A percentile compares a stretch with the other conserved stretches of the same genome.
Evolutionary conservation across 805 yeast species (phyloP).

Genomic region (Metschnikowia cubensis): DNA sequence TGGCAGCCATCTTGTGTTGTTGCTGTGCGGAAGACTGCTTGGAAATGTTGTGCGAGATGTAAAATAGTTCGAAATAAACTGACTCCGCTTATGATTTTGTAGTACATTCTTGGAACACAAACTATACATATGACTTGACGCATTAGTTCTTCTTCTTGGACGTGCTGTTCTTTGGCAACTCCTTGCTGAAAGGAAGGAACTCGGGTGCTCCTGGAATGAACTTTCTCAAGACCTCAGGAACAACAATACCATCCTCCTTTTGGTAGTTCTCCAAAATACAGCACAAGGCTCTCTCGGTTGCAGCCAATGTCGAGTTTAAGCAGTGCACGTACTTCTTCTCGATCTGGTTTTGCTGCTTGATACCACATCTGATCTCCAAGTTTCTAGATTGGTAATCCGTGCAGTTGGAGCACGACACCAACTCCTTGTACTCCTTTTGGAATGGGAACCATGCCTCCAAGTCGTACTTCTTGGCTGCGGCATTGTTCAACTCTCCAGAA

Average conservation of each 20-base stretch:
- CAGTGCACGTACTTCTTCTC: constrained; percentile 98
- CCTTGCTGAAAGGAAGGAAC: constrained; percentile 85
- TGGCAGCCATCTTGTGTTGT: constrained; percentile 20
- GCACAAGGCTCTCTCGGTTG: constrained; percentile 97
- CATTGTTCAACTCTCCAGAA: constrained; percentile 96
- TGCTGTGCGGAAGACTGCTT: constrained; percentile 22
- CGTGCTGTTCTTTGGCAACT: constrained; percentile 90
- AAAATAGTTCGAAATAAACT: neutral
- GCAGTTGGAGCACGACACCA: constrained; percentile 98
- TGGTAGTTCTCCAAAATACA: constrained; percentile 97
- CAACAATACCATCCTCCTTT: constrained; percentile 88
- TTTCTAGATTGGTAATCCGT: constrained; percentile 99
- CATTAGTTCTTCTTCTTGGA: constrained; percentile 55
- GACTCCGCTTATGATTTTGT: neutral
- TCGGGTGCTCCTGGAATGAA: constrained; percentile 99
- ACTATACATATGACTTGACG: too few species aligned
- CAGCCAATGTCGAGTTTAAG: constrained; percentile 94
- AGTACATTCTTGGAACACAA: neutral
- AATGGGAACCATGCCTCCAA: constrained; percentile 99
- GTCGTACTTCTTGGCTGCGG: constrained; percentile 98
- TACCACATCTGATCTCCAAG: constrained; percentile 97
- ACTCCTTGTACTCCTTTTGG: constrained; percentile 97
- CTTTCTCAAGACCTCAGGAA: constrained; percentile 93
- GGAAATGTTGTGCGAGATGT: constrained; percentile 11
- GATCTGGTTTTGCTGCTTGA: constrained; percentile 88